Percentiles rank a stretch among this genome's conserved stretches.
phyloP scores from a whole-genome alignment of 169 alveolate species.

The Eimeria tenella region DNA sequence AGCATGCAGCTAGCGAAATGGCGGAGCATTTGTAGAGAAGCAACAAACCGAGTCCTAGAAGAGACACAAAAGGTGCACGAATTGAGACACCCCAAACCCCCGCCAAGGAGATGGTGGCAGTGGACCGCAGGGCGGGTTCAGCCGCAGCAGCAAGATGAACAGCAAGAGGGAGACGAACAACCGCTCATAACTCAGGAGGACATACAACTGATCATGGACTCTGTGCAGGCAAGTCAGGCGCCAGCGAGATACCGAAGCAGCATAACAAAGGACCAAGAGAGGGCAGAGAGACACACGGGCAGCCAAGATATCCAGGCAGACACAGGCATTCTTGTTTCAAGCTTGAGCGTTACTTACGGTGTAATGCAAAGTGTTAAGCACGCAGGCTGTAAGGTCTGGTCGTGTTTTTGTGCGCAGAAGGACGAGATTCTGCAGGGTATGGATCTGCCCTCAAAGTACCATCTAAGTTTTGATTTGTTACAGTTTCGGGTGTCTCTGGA shows the following conservation, averaged over 20 bases:
- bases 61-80: slow-evolving; percentile 83
- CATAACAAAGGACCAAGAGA: background rate
- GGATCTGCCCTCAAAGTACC: slow-evolving; percentile 83
- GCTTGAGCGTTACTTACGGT: too few relatives aligned
- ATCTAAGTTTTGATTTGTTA: slow-evolving; percentile 81
- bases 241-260: background rate
- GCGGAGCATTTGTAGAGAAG: slow-evolving; percentile 86
- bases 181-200: slow-evolving; percentile 81
- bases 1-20: slow-evolving; percentile 87
- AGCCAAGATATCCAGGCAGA: background rate
- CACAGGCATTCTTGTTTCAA: too few relatives aligned
- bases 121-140: slow-evolving; percentile 81
- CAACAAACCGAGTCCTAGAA: slow-evolving; percentile 80
- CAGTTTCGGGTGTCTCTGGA: slow-evolving; percentile 82
- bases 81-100: slow-evolving; percentile 78
- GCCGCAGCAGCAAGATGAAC: slow-evolving; percentile 51
- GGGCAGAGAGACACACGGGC: background rate
- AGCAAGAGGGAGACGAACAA: slow-evolving; percentile 61
- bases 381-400: background rate
- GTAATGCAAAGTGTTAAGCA: too few relatives aligned
- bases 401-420: slow-evolving; percentile 23
- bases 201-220: slow-evolving; percentile 81
- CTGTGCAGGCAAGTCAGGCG: slow-evolving; percentile 74
- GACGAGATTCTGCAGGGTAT: slow-evolving; percentile 82
- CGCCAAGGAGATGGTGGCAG: slow-evolving; percentile 85